Evolutionary conservation across 306 rosid genomes (phyloP), one percentile per base, ranked within the genome.

Genomic region (Chamaecrista fasciculata): DNA sequence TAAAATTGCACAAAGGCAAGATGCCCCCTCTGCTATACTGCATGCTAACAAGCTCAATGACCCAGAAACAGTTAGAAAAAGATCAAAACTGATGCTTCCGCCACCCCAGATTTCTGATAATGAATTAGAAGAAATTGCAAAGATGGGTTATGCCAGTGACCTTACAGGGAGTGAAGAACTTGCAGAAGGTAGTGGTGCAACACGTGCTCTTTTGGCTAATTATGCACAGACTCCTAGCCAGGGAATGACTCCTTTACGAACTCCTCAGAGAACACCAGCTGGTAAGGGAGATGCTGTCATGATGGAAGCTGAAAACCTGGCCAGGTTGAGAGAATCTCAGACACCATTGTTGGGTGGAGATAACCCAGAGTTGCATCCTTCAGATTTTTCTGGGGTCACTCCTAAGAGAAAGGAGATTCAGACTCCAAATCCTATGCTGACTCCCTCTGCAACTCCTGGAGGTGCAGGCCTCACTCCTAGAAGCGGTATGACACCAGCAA

Each of bases 271-370:
- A 83, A 92, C 96, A 14, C 98, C 98, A 5, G 80, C 89, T 60
- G 86, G 98, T 71, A 92, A 92, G 84, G 96, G 98, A 44, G 98
- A 92, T 57, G 89, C 92, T 62, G 86, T 92, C 69, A 87, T 89
- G 98, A 89, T 92, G 96, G 98, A 92, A 77, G 98, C 98, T 60
- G 95, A 90, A 77, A 92, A 92, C 76, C 79, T 92, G 69, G 98
- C 98, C 31, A 84, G 96, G 88, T 75, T 92, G 83, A 92, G 98
- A 77, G 92, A 92, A 76, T 92, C 98, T 80, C 98, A 89, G 67
- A 92, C 98, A 70, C 98, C 98, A 43, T 79, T 92, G 56, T 79
- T 92, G 60, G 98, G 98, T 78, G 98, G 98, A 78, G 92, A 89
- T 15, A 92, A 92, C 71, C 98, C 96, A 4, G 96, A 92, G 77